A percentile compares a stretch with the other conserved stretches of the same genome.
These are phyloP conservation scores for Hymenotorrendiella dingleyae DNA, from an alignment of 2,329 filamentous ascomycete genomes.

Conservation along the genomic window DNA sequence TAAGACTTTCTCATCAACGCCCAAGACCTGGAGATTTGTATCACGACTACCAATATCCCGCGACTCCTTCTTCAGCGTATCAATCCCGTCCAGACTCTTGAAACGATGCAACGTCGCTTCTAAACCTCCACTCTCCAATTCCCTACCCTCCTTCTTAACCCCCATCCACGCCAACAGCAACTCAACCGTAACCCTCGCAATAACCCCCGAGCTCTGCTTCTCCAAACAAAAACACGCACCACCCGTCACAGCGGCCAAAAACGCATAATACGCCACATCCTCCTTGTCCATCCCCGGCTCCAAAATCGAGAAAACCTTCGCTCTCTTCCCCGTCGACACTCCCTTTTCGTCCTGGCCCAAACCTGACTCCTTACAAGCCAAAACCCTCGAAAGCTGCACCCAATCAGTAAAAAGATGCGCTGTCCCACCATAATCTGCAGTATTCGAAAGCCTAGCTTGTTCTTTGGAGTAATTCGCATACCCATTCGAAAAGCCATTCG, in stretches of 20 bases:
- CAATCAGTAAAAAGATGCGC: slow-evolving; percentile 13
- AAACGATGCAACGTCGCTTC: slow-evolving; percentile 1
- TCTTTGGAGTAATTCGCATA: slow-evolving; percentile 11
- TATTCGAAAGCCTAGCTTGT: slow-evolving; percentile 4
- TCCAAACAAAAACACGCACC: slow-evolving; percentile 15
- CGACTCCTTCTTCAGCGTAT: slow-evolving; percentile 1
- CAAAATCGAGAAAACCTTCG: slow-evolving; percentile 14
- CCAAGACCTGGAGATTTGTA: background rate
- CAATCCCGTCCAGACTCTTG: background rate
- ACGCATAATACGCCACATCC: slow-evolving; percentile 15
- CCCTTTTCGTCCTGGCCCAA: no score
- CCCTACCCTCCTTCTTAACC: slow-evolving; percentile 11
- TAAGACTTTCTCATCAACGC: background rate
- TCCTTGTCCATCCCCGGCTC: slow-evolving; percentile 2
- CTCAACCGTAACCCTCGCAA: slow-evolving; percentile 16
- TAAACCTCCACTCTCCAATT: background rate
- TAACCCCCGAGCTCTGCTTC: slow-evolving; percentile 5
- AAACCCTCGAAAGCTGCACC: slow-evolving; percentile 8
- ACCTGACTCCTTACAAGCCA: slow-evolving; percentile 7
- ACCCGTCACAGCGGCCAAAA: slow-evolving; percentile 12
- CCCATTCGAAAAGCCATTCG: slow-evolving; percentile 7
- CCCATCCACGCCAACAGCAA: slow-evolving; percentile 20
- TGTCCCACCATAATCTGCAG: slow-evolving; percentile 10
- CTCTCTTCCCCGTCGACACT: slow-evolving; percentile 10
- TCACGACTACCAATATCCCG: background rate